A percentile compares a stretch with the other conserved stretches of the same genome.
Evolutionary conservation across 1,139 yeast species (phyloP).

Genomic region (Diutina catenulata): DNA sequence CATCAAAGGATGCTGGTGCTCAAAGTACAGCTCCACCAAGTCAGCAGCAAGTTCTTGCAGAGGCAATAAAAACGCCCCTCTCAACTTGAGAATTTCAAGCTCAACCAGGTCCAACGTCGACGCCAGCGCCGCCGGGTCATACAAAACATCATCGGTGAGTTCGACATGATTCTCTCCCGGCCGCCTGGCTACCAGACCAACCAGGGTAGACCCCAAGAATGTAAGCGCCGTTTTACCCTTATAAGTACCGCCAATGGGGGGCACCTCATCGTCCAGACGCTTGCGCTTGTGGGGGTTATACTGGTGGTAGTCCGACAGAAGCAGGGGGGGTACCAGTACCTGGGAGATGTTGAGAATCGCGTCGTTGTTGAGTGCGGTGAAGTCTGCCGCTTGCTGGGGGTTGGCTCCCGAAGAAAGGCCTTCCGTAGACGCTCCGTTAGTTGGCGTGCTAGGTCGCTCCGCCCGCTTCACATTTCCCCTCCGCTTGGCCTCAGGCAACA

Average conservation of each 20-base stretch:
- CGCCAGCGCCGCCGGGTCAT: conserved; percentile 19
- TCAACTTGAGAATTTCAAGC: conserved; percentile 49
- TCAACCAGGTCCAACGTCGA: conserved; percentile 46
- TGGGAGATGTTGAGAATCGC: conserved; percentile 35
- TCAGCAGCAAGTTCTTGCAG: conserved; percentile 49
- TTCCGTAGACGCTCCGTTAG: background rate
- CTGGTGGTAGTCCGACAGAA: conserved; percentile 27
- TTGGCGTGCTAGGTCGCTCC: background rate
- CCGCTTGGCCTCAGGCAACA: conserved; percentile 30
- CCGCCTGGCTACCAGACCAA: conserved; percentile 19
- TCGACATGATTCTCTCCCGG: conserved; percentile 35
- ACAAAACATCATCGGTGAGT: conserved; percentile 31
- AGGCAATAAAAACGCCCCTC: conserved; percentile 68
- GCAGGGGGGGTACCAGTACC: conserved; percentile 32
- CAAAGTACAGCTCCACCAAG: conserved; percentile 52
- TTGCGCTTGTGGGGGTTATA: conserved; percentile 29
- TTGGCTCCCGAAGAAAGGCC: background rate
- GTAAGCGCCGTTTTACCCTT: conserved; percentile 1
- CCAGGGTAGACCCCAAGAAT: conserved; percentile 1
- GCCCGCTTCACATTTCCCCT: conserved; percentile 21
- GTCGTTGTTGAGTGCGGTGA: conserved; percentile 16
- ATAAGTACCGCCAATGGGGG: background rate
- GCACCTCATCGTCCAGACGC: conserved; percentile 13
- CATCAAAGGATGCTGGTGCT: conserved; percentile 55
- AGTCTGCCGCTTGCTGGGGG: too few relatives aligned